Conservation (phyloP, 495 filamentous ascomycete genomes). For the Cudoniella acicularis region DNA sequence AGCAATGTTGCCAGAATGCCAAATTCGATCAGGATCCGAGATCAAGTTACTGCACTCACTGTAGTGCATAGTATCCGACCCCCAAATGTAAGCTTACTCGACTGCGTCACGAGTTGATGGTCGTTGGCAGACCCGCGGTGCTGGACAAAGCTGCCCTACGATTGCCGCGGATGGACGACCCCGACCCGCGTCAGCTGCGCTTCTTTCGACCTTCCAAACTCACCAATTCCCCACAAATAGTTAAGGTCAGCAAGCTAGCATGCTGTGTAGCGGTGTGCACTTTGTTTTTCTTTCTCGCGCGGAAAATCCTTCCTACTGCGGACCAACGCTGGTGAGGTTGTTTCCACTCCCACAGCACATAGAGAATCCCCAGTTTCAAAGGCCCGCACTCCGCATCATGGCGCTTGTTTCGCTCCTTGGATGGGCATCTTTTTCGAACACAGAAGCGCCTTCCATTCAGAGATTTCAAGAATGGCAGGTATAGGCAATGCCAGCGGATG, state of each 20-base stretch:
- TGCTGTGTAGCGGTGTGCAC: neutral
- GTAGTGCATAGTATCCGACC: neutral
- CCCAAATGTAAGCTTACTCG: slow-evolving; percentile 2
- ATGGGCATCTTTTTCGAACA: no score
- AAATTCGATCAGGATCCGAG: neutral
- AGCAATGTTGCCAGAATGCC: neutral
- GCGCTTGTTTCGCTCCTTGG: no score
- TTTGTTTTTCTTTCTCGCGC: no score
- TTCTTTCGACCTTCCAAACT: neutral
- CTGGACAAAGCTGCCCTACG: neutral
- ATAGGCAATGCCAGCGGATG: neutral
- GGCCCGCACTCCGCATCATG: no score
- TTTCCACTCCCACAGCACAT: no score
- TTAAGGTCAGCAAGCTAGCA: neutral
- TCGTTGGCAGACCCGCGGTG: neutral
- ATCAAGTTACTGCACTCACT: neutral
- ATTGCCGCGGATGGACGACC: neutral
- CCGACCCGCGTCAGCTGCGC: neutral
- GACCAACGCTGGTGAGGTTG: no score
- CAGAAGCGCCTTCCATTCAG: no score
- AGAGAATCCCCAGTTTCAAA: no score
- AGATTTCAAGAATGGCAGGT: no score
- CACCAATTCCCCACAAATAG: neutral
- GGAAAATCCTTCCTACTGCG: no score
- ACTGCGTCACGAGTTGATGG: neutral